Conservation (phyloP, 2,329 filamentous ascomycete genomes). For the Chaetomium olivaceum region DNA sequence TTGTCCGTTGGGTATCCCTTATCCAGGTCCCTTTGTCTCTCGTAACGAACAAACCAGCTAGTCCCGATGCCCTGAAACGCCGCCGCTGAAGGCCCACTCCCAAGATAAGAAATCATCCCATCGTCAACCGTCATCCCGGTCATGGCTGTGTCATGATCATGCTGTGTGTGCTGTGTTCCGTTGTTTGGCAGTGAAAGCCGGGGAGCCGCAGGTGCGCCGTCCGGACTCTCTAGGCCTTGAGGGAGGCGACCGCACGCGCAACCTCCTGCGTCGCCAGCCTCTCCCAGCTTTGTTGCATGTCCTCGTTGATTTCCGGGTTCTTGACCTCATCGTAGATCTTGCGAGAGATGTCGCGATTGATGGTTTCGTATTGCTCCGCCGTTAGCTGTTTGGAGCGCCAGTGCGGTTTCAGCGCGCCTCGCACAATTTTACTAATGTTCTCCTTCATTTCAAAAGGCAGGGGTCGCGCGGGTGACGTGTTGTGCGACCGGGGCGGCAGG, state of each 20-base stretch:
- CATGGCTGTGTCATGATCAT: slow-evolving; percentile 15
- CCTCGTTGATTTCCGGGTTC: slow-evolving; percentile 61
- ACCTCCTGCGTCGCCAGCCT: slow-evolving; percentile 77
- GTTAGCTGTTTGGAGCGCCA: slow-evolving; percentile 79
- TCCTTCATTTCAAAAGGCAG: slow-evolving; percentile 84
- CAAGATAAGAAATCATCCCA: slow-evolving; percentile 6
- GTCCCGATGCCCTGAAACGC: slow-evolving; percentile 13
- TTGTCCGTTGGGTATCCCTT: no score
- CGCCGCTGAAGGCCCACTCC: background rate
- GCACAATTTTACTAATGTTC: slow-evolving; percentile 86
- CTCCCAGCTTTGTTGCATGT: slow-evolving; percentile 70
- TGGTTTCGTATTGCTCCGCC: slow-evolving; percentile 86
- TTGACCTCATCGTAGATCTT: slow-evolving; percentile 75
- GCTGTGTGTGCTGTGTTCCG: slow-evolving; percentile 6
- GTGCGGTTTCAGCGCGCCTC: slow-evolving; percentile 75
- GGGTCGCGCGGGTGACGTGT: slow-evolving; percentile 66
- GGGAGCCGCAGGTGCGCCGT: background rate
- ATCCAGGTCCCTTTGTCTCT: background rate
- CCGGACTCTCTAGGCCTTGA: slow-evolving; percentile 45
- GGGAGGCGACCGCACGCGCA: slow-evolving; percentile 65
- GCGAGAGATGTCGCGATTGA: slow-evolving; percentile 87
- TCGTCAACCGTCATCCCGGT: slow-evolving; percentile 1
- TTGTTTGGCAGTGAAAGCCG: background rate
- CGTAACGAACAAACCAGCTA: slow-evolving; percentile 5
- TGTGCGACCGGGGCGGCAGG: slow-evolving; percentile 51